Conservation (phyloP, 441 rosid genomes). For the Rhodomyrtus psidioides region DNA sequence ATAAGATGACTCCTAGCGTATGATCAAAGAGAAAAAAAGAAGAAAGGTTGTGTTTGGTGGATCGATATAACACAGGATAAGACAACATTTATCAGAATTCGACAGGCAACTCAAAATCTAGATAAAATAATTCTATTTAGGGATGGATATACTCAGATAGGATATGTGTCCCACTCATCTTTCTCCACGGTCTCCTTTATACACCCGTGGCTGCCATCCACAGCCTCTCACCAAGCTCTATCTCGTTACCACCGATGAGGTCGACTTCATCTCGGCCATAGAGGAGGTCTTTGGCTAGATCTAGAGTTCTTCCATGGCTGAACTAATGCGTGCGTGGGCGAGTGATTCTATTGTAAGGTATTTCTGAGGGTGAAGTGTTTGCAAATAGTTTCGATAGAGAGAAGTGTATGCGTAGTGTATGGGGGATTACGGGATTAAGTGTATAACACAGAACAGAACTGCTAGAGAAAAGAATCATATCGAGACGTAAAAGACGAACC, state of each 20-base stretch:
- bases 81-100: background rate
- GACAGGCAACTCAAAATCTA: background rate
- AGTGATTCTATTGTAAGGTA: no score
- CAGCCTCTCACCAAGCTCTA: background rate
- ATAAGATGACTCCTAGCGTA: background rate
- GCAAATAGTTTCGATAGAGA: no score
- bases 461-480: no score
- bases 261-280: background rate
- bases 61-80: background rate
- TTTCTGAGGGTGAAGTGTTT: no score
- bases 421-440: no score
- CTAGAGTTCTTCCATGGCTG: background rate
- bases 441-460: no score
- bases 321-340: background rate
- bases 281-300: background rate
- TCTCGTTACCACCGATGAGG: background rate
- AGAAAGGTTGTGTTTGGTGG: background rate
- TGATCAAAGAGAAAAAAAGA: background rate
- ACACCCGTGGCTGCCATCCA: background rate
- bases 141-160: fast-evolving
- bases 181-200: background rate
- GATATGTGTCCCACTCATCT: background rate
- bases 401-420: no score
- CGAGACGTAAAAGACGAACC: no score
- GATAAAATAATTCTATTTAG: background rate